Base-by-base conservation (phyloP, 768 basidiomycete genomes). In the Hydnomerulius pinastri region DNA sequence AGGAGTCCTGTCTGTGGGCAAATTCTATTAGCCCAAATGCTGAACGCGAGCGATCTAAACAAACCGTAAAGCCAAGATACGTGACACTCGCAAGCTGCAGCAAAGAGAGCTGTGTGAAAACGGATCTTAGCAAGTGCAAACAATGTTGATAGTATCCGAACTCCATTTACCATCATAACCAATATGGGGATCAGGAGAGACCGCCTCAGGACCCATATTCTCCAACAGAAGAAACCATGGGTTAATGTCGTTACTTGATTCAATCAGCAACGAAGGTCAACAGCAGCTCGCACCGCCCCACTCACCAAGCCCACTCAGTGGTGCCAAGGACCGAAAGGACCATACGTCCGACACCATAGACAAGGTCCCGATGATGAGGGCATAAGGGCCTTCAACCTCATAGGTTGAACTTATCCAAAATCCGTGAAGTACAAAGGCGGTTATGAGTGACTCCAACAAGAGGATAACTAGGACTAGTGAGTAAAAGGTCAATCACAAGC, bases 201-300 rank as follows among this genome's bases (percentile, higher is more conserved):
- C 30, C 10, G 43, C 6, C 28, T 24, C 17, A 63, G 43, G 9
- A 23, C 37, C 18, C 46, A 40, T 51, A 66, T 57, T 46, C 55
- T 39, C 64, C 62, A 66, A 35, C 58, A 63, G 46, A 44, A 57
- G 25, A 63, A 63, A 6, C 58, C 44, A 6, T 66, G 64, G 2
- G 53, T 53, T 18, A 56, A 5, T 9, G 47, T 51, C 6, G 54
- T 56, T 11, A 63, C 62, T 56, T 8, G 11, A 18, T 4, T 36
- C 0, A 1, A 17, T 59, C 7, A 53, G 37, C 9, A 7, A 13
- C 2, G 9, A 18, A 18, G 6, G 23, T 33, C 3, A 23, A 4
- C 24, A 27, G 7, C 0, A 1, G 1, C 20, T 32, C 12, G n/a
- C n/a, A n/a, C n/a, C n/a, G n/a, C 24, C 25, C 25, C 7, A 2